phyloP scores from a whole-genome alignment of 805 yeast genomes.

The Pichia kluyveri region DNA sequence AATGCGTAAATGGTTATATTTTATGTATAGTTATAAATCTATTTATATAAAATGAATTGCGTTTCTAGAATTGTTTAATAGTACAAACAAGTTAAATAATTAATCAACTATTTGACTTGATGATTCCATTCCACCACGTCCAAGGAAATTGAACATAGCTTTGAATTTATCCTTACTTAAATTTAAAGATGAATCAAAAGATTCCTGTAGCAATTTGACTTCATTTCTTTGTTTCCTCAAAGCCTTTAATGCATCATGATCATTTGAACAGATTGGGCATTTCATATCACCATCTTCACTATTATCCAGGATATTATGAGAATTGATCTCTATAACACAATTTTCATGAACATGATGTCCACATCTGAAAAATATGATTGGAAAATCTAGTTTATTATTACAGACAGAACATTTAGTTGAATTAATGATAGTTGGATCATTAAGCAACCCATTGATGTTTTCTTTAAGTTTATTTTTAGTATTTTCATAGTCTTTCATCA shows the following conservation, averaged over 20 bases:
- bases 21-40: no score
- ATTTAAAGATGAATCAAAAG: slow-evolving; percentile 49
- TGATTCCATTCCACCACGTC: slow-evolving; percentile 75
- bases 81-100: no score
- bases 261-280: slow-evolving; percentile 76
- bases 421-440: slow-evolving; percentile 45
- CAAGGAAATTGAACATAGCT: slow-evolving; percentile 71
- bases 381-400: slow-evolving; percentile 56
- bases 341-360: slow-evolving; percentile 78
- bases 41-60: no score
- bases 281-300: slow-evolving; percentile 12
- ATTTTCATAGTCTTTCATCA: slow-evolving; percentile 55
- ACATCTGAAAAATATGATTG: slow-evolving; percentile 79
- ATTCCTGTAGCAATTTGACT: slow-evolving; percentile 50
- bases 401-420: slow-evolving; percentile 52
- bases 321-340: slow-evolving; percentile 34
- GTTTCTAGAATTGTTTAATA: no score
- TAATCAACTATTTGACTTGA: no score
- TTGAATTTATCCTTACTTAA: slow-evolving; percentile 57
- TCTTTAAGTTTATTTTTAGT: slow-evolving; percentile 52
- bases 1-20: no score
- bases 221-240: slow-evolving; percentile 52
- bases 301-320: background rate
- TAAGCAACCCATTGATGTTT: slow-evolving; percentile 42
- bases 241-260: slow-evolving; percentile 55